Percentiles rank a stretch among this genome's conserved stretches.
phyloP scores from a whole-genome alignment of 2,329 filamentous ascomycete genomes.

The Colletotrichum truncatum region DNA sequence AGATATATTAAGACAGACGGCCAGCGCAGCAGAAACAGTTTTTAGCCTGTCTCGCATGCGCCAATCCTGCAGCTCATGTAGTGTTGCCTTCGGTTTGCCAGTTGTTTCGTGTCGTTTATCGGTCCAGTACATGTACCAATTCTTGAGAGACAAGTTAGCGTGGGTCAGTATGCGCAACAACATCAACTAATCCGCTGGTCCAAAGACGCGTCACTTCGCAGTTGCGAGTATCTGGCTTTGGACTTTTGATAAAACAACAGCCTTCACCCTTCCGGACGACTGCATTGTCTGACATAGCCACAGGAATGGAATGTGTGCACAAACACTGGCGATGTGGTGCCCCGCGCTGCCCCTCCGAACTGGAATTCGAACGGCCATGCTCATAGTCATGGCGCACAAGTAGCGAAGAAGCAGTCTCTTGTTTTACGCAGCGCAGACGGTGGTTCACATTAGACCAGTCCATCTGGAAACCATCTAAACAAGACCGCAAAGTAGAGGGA shows the following conservation, averaged over 20 bases:
- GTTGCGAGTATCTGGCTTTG: background rate
- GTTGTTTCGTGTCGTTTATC: conserved; percentile 97
- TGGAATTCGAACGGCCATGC: background rate
- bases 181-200: background rate
- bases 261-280: background rate
- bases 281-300: conserved; percentile 1
- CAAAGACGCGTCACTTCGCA: background rate
- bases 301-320: background rate
- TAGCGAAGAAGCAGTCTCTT: background rate
- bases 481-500: conserved; percentile 7
- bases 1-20: conserved; percentile 95
- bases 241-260: background rate
- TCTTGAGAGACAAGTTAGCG: conserved; percentile 60
- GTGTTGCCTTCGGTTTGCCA: conserved; percentile 79
- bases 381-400: background rate
- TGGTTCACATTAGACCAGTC: conserved; percentile 4
- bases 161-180: background rate
- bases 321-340: background rate
- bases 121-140: conserved; percentile 99
- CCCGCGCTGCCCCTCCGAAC: background rate
- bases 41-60: conserved; percentile 96
- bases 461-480: conserved; percentile 1
- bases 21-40: conserved; percentile 93
- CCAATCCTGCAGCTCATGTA: conserved; percentile 85
- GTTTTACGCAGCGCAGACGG: background rate